Base-by-base conservation (phyloP, 257 asterid genomes). In the Gentiana dahurica region DNA sequence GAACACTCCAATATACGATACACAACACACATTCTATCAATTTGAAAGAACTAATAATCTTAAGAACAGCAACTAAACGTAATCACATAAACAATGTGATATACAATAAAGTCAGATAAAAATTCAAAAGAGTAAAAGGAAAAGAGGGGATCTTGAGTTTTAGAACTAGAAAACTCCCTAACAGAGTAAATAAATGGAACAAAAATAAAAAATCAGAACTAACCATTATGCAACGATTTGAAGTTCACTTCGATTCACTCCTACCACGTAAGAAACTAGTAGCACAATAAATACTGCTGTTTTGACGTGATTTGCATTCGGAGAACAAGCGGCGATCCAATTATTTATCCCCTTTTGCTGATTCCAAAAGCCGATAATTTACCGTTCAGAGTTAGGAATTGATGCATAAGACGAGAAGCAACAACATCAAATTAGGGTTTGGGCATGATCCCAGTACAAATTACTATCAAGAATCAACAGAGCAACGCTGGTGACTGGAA, bases 181-280 rank as follows among this genome's bases (percentile, higher is more conserved):
- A 38, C 36, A 64, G 39, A 49, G 36, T 6, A 4, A 60, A 6
- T 52, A n/a, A 44, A 44, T 3, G 11, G 13, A 62, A 44, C 8
- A 10, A 10, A 41, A 41, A 41, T 9, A 45, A 12, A 34, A 66
- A 15, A 51, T 36, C 54, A 60, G 34, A 59, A 60, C 71, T 54
- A 11, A 66, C 71, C 71, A 66, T 66, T 48, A 44, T 59, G 33
- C 12, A 38, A 53, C 48, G n/a, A 47, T 44, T 36, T 35, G 11
- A 59, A 55, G 54, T 8, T 45, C 65, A 47, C 57, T 48, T 34
- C 64, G 34, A 57, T 49, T 49, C 39, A 53, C 34, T 53, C 54
- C 43, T 24, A 47, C 46, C 32, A 45, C 47, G 5, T 7, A 48
- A 7, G 36, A 45, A 46, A 3, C 43, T 64, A 36, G 33, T 11